phyloP scores from a whole-genome alignment of 2,329 filamentous ascomycete genomes.

The Biscogniauxia mediterranea region DNA sequence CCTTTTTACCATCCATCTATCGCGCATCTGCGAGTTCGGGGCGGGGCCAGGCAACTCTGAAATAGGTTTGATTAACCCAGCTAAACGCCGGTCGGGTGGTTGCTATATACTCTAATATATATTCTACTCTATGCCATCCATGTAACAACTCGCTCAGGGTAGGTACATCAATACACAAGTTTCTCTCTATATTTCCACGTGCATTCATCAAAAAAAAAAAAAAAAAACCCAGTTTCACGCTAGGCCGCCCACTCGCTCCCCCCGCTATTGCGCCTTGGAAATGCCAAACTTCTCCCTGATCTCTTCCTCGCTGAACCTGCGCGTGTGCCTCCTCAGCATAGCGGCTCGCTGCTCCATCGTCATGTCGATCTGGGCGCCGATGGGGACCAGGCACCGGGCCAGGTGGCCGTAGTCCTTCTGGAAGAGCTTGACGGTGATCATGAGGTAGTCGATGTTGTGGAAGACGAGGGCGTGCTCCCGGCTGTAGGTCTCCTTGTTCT shows the following conservation, averaged over 20 bases:
- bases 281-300: constrained; percentile 55
- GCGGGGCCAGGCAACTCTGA: too few relatives aligned
- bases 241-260: too few relatives aligned
- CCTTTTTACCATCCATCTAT: too few relatives aligned
- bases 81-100: too few relatives aligned
- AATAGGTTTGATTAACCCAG: too few relatives aligned
- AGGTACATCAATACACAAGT: too few relatives aligned
- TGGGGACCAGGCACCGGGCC: constrained; percentile 69
- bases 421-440: constrained; percentile 68
- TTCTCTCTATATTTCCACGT: background rate
- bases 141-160: too few relatives aligned
- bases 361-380: constrained; percentile 69
- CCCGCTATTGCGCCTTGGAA: constrained; percentile 7
- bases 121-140: too few relatives aligned
- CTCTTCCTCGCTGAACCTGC: constrained; percentile 63
- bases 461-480: constrained; percentile 71
- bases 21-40: too few relatives aligned
- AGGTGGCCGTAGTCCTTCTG: constrained; percentile 70
- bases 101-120: too few relatives aligned
- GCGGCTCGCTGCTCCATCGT: constrained; percentile 60
- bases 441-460: constrained; percentile 77
- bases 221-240: too few relatives aligned
- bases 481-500: constrained; percentile 65
- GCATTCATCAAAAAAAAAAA: background rate
- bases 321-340: constrained; percentile 65